Evolutionary conservation across 768 basidiomycete species (phyloP).

Genomic region (Chalciporus sphaerocephalus): DNA sequence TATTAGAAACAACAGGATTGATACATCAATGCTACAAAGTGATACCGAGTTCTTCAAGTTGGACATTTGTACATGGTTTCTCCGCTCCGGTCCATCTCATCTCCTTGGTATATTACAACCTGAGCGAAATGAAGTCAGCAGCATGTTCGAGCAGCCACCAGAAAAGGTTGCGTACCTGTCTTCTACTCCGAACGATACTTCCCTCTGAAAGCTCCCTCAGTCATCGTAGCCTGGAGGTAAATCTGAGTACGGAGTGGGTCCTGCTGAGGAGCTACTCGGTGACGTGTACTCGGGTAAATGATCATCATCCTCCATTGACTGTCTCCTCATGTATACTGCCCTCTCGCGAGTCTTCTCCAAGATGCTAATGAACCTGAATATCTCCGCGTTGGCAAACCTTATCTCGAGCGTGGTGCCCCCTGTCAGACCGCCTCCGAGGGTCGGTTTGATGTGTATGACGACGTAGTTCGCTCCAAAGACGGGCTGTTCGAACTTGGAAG

Average conservation of each 20-base stretch:
- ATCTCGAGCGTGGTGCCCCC: conserved; percentile 63
- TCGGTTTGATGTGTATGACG: conserved; percentile 60
- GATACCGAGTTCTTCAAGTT: no score
- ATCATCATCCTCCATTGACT: conserved; percentile 35
- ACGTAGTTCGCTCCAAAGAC: conserved; percentile 67
- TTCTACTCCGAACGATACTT: neutral
- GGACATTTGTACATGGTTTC: neutral
- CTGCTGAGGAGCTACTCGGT: conserved; percentile 17
- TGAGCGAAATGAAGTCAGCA: neutral
- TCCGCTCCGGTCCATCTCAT: neutral
- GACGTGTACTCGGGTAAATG: conserved; percentile 30
- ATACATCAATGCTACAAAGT: neutral
- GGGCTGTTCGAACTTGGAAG: conserved; percentile 73
- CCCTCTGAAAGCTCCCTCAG: conserved; percentile 11
- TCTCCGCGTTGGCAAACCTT: conserved; percentile 59
- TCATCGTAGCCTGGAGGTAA: conserved; percentile 29
- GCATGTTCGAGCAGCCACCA: neutral
- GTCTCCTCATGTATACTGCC: conserved; percentile 70
- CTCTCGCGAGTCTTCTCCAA: conserved; percentile 77
- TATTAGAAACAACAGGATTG: neutral
- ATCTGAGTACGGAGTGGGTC: conserved; percentile 19
- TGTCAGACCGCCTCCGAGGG: conserved; percentile 61
- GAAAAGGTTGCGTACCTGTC: neutral
- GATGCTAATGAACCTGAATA: conserved; percentile 69
- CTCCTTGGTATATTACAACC: neutral